Evolutionary conservation across 306 rosid species (phyloP).

Genomic region (apple (Malus domestica)): DNA sequence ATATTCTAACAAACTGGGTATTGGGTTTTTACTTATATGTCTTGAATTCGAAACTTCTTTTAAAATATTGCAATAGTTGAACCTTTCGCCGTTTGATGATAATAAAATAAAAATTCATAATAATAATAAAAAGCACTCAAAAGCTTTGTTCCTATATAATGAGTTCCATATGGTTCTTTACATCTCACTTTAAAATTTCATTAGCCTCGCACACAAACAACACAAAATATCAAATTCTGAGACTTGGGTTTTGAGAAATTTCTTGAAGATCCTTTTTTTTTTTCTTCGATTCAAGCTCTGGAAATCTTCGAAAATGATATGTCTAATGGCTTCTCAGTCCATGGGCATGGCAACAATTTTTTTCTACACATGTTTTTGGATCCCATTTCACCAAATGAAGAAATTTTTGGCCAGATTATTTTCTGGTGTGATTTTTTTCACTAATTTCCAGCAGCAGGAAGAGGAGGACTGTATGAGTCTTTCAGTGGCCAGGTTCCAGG

Average conservation of each 20-base stretch:
- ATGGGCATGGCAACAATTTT: conserved; percentile 40
- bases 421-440: background rate
- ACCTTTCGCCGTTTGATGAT: no score
- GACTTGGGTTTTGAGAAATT: background rate
- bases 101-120: no score
- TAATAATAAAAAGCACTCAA: background rate
- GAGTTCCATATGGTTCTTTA: background rate
- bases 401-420: conserved; percentile 19
- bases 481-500: conserved; percentile 38
- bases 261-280: background rate
- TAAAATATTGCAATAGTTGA: no score
- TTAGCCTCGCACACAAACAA: background rate
- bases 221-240: background rate
- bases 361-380: conserved; percentile 56
- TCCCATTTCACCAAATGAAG: conserved; percentile 51
- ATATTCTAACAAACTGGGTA: no score
- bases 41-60: no score
- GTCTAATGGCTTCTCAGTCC: conserved; percentile 37
- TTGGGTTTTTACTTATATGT: no score
- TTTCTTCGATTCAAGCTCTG: background rate
- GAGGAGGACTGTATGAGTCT: conserved; percentile 9
- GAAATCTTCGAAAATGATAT: conserved; percentile 33
- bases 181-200: background rate
- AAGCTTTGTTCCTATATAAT: background rate
- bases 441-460: background rate